A percentile compares a stretch with the other conserved stretches of the same genome.
These are phyloP conservation scores for Ceratobasidium sp. DNA, from an alignment of 1,284 basidiomycete genomes.

Conservation along the genomic window DNA sequence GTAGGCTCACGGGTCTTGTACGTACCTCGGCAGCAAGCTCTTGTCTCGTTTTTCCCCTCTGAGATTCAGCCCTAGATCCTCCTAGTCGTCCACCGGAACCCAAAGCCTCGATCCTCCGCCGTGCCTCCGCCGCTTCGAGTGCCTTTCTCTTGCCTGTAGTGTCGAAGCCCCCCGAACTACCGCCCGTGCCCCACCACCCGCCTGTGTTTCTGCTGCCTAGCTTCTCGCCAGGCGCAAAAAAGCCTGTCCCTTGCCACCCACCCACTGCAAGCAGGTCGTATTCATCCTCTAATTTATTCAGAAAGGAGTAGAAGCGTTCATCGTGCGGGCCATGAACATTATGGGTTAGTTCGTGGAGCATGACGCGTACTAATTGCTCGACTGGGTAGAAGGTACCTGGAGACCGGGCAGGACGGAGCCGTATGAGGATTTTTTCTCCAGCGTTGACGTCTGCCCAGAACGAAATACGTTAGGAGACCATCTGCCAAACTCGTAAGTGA, in stretches of 20 bases:
- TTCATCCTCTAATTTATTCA: constrained; percentile 81
- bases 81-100: constrained; percentile 45
- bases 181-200: constrained; percentile 64
- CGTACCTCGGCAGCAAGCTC: constrained; percentile 81
- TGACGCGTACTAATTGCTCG: constrained; percentile 76
- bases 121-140: constrained; percentile 43
- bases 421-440: constrained; percentile 82
- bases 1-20: constrained; percentile 38
- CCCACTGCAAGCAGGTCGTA: constrained; percentile 76
- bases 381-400: constrained; percentile 78
- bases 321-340: constrained; percentile 90
- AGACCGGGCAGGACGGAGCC: constrained; percentile 76
- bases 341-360: constrained; percentile 93
- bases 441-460: constrained; percentile 72
- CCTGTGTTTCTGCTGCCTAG: constrained; percentile 67
- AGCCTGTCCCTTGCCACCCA: constrained; percentile 86
- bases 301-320: constrained; percentile 78
- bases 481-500: not conserved
- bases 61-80: constrained; percentile 45
- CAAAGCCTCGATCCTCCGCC: constrained; percentile 51
- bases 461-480: constrained; percentile 25
- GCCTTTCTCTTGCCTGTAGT: constrained; percentile 22
- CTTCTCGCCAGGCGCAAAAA: constrained; percentile 74
- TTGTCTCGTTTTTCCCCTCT: constrained; percentile 65
- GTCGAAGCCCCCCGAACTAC: constrained; percentile 62